phyloP scores from a whole-genome alignment of 2,329 filamentous ascomycete species.

The Colletotrichum orchidophilum region DNA sequence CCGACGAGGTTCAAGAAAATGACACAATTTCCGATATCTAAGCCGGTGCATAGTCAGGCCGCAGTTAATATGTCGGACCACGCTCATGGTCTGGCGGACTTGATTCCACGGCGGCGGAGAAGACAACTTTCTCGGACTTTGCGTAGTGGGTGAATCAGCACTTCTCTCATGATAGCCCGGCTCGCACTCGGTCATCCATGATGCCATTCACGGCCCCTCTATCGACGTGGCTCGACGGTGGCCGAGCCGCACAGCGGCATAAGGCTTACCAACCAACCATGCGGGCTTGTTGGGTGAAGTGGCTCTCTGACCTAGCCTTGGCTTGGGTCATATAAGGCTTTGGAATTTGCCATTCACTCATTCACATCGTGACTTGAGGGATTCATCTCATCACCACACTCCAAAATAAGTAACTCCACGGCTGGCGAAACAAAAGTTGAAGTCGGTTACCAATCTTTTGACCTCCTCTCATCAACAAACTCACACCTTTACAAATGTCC shows the following conservation, averaged over 20 bases:
- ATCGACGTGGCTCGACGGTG: background rate
- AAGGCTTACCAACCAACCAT: background rate
- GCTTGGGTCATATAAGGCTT: background rate
- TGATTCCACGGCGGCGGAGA: background rate
- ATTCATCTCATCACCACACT: background rate
- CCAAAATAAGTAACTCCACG: background rate
- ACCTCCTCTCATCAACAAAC: background rate
- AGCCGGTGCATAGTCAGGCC: background rate
- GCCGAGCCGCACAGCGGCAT: background rate
- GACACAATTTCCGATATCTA: too few species aligned
- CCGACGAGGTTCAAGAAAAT: too few species aligned
- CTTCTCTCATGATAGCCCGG: background rate
- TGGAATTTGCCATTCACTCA: background rate
- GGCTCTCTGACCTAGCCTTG: background rate
- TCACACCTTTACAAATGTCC: background rate
- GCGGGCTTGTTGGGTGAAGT: background rate
- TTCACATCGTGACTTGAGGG: background rate
- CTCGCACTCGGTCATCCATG: background rate
- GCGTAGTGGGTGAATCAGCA: background rate
- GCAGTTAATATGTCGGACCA: background rate
- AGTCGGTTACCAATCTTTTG: background rate
- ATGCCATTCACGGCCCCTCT: background rate
- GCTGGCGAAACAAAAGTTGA: background rate
- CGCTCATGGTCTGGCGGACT: background rate
- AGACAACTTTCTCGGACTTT: background rate